Percentiles rank a stretch among this genome's conserved stretches.
These are phyloP conservation scores for Penicillium sp. DNA, from an alignment of 2,329 filamentous ascomycete species.

Conservation along the genomic window DNA sequence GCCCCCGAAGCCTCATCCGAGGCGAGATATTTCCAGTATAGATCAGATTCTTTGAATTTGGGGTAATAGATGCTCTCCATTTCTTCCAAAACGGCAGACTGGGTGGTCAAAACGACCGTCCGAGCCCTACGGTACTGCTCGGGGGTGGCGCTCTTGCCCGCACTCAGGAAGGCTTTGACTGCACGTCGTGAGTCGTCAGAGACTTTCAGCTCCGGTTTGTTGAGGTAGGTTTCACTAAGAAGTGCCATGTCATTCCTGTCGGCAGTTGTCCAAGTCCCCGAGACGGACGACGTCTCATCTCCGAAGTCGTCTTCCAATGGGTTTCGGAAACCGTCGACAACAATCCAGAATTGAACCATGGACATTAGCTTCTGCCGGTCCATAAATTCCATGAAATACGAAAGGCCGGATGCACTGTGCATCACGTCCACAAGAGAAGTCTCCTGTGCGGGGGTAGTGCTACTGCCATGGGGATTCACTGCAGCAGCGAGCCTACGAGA, in stretches of 20 bases:
- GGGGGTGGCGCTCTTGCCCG: slow-evolving; percentile 69
- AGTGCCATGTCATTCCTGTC: slow-evolving; percentile 84
- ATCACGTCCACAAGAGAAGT: slow-evolving; percentile 79
- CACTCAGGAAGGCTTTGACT: slow-evolving; percentile 72
- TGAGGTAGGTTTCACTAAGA: slow-evolving; percentile 85
- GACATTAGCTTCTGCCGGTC: slow-evolving; percentile 82
- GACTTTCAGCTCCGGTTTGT: slow-evolving; percentile 73
- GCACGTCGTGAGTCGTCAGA: slow-evolving; percentile 62
- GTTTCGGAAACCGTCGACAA: slow-evolving; percentile 92
- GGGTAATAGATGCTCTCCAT: slow-evolving; percentile 78
- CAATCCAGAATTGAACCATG: slow-evolving; percentile 95
- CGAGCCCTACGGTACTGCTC: slow-evolving; percentile 79
- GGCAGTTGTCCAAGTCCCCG: slow-evolving; percentile 70
- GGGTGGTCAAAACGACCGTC: slow-evolving; percentile 71
- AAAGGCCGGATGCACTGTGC: slow-evolving; percentile 81
- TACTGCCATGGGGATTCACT: slow-evolving; percentile 31
- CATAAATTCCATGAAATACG: slow-evolving; percentile 99
- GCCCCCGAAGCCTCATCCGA: slow-evolving; percentile 61
- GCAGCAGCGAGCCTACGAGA: slow-evolving; percentile 29
- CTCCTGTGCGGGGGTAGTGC: slow-evolving; percentile 63
- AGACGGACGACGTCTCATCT: slow-evolving; percentile 59
- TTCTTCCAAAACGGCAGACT: slow-evolving; percentile 75
- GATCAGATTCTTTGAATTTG: slow-evolving; percentile 82
- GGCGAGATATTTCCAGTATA: slow-evolving; percentile 94
- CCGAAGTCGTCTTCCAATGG: slow-evolving; percentile 81